phyloP scores from a whole-genome alignment of 2,329 filamentous ascomycete genomes.

The Calonectria fujianensis region DNA sequence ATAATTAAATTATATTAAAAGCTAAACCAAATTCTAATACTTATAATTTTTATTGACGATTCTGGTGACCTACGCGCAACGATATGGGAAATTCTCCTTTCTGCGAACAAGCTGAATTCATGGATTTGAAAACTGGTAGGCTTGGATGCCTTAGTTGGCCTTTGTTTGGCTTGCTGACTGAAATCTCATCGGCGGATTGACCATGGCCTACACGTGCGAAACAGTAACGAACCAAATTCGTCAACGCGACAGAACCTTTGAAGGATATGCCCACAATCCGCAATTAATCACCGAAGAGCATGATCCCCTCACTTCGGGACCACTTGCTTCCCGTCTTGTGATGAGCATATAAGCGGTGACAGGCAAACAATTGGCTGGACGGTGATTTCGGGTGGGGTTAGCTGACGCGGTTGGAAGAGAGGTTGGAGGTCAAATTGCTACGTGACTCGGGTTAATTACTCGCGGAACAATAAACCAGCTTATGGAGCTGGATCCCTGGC shows the following conservation, averaged over 20 bases:
- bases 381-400: background rate
- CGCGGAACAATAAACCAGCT: background rate
- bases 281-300: background rate
- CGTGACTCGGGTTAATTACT: background rate
- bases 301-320: background rate
- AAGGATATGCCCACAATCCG: constrained; percentile 1
- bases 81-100: too few species aligned
- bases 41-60: too few species aligned
- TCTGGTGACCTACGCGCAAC: too few species aligned
- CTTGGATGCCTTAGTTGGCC: too few species aligned
- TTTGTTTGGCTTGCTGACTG: too few species aligned
- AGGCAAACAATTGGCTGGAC: background rate
- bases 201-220: background rate
- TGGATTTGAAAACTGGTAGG: too few species aligned
- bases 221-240: background rate
- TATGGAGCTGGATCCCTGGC: background rate
- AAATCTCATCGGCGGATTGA: too few species aligned
- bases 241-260: background rate
- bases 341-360: background rate
- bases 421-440: background rate
- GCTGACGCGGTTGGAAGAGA: background rate
- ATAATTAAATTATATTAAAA: too few species aligned
- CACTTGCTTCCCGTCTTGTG: background rate
- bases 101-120: too few species aligned
- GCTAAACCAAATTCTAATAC: too few species aligned